Base-by-base conservation (phyloP, 2,329 filamentous ascomycete genomes). In the Pyricularia sp. region DNA sequence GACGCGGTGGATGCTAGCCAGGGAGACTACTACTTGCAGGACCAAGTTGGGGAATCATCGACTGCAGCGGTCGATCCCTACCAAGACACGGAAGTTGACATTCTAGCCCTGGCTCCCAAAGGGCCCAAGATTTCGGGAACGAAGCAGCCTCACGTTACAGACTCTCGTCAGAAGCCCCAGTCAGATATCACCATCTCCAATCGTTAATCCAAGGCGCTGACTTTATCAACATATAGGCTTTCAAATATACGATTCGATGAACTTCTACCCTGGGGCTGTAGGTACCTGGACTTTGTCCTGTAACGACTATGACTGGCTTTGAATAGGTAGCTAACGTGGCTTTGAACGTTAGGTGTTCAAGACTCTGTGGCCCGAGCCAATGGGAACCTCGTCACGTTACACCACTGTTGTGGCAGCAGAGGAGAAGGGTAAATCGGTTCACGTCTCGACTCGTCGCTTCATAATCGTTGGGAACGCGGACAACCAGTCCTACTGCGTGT, bases 401-500 rank as follows among this genome's bases (percentile, higher is more conserved):
- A 42, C 42, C 7, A 23, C 36, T 20, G 10, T 3, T 23, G 55
- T 55, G 36, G 17, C n/a, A 30, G 25, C 26, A n/a, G 5, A 50
- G 1, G 20, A 20, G n/a, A 58, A 7, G 74, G 75, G 36, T 76
- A 76, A 64, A 75, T 77, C 17, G 17, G 82, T 86, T 61, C 83
- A 83, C 69, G 77, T 82, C 23, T 83, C 83, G 0, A 82, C 85
- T 68, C 81, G 85, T 4, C 82, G 85, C 3, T 88, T 87, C 69
- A 82, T 88, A 59, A 81, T 88, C 4, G 78, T 86, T 20, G 80
- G 78, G 1, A 84, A 81, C 66, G 81, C 84, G 30, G 78, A 80
- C 23, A 85, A 85, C 2, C 83, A 86, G 70, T 85, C 82, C 70
- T 82, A 80, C 28, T 87, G 85, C 78, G 83, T 88, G 85, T 87